Percentiles rank a stretch among this genome's conserved stretches.
These are phyloP conservation scores for Nitzschia inconspicua DNA, from an alignment of 108 stramenopile species.

Conservation along the genomic window DNA sequence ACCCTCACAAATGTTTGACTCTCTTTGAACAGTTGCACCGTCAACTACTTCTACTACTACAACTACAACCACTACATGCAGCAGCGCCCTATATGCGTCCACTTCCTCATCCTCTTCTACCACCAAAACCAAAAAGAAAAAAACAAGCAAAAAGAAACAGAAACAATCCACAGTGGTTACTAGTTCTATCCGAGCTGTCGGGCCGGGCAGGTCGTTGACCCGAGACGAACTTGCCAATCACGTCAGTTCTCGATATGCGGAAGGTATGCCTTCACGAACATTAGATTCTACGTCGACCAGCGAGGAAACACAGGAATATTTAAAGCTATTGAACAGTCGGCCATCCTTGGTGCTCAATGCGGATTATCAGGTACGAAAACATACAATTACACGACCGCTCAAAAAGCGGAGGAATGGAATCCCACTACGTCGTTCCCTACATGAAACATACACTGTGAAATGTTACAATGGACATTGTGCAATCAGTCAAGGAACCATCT, in stretches of 20 bases:
- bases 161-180: neutral
- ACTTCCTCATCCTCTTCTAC: slow-evolving; percentile 1
- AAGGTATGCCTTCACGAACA: neutral
- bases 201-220: slow-evolving; percentile 14
- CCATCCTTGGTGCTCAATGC: slow-evolving; percentile 83
- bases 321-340: slow-evolving; percentile 49
- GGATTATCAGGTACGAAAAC: slow-evolving; percentile 66
- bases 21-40: too few species aligned
- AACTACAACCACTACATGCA: too few species aligned
- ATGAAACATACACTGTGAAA: too few species aligned
- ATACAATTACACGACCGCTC: neutral
- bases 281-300: too few species aligned
- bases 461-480: too few species aligned
- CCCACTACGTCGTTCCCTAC: neutral
- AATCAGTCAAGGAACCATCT: too few species aligned
- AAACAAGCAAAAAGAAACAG: neutral
- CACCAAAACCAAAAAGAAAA: neutral
- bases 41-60: too few species aligned
- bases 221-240: slow-evolving; percentile 25
- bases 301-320: slow-evolving; percentile 10
- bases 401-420: neutral
- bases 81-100: too few species aligned
- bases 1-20: too few species aligned
- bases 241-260: slow-evolving; percentile 2
- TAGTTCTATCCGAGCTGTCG: neutral